Evolutionary conservation across 2,329 filamentous ascomycete genomes (phyloP), one percentile per base, ranked within the genome.

Genomic region (Epichloe scottii): DNA sequence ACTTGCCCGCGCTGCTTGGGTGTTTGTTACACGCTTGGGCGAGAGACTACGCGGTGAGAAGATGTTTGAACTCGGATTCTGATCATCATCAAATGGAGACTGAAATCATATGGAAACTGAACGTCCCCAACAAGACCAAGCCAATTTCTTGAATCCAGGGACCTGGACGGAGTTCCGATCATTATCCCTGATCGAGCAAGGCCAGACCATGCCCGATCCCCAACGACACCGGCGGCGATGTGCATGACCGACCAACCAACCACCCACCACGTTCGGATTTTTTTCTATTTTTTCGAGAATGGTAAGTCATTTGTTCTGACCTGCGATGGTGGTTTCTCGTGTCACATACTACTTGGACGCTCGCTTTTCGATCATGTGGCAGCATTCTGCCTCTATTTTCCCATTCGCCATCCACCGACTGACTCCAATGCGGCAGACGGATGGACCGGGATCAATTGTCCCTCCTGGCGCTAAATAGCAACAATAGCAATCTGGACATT

Each of bases 21-120:
- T 63, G 49, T 69, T 70, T 55, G 62, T 68, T 48, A 62, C 62
- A 43, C 62, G 63, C 26, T 55, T 70, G 6, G 65, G 66, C 33
- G 62, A 66, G 45, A 62, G 66, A 44, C 57, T 69, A 14, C 54
- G 52, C 5, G 60, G 61, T 17, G 63, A 64, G 15, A 46, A 47
- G 39, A 43, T 54, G 46, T 45, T 51, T 47, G 49, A 51, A 15
- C 19, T 51, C 11, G 46, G 42, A 14, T 51, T 51, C 23, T 21
- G 55, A 33, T n/a, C 30, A n/a, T 39, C 7, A 35, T 41, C 10
- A 35, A 40, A 15, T 14, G 47, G 14, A n/a, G 10, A 23, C 39
- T 41, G 11, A 5, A n/a, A 35, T 41, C 10, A 35, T 30, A 15
- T 14, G 47, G 14, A n/a, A 4, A 23, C 39, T 41, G 11, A 5